Conservation (phyloP, 2,329 filamentous ascomycete species). For the Xylogone sp. region DNA sequence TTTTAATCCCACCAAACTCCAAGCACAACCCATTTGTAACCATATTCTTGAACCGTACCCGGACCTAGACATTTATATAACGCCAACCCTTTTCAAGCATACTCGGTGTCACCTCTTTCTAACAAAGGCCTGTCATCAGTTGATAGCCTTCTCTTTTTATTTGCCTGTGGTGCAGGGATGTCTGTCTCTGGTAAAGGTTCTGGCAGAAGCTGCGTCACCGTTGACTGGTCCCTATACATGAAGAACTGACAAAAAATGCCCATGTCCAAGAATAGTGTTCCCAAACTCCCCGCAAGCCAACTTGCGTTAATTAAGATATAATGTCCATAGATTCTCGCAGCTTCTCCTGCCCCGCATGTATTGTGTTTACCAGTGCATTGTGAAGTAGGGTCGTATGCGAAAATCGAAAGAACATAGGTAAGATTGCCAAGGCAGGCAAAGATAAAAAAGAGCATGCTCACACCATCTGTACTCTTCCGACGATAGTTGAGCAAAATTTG, state of each 20-base stretch:
- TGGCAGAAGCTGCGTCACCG: slow-evolving; percentile 5
- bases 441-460: slow-evolving; percentile 91
- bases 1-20: background rate
- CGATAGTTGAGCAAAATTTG: slow-evolving; percentile 91
- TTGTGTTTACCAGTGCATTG: slow-evolving; percentile 45
- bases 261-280: slow-evolving; percentile 80
- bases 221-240: slow-evolving; percentile 55
- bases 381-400: slow-evolving; percentile 71
- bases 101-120: slow-evolving; percentile 15
- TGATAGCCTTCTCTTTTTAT: slow-evolving; percentile 3
- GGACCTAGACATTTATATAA: background rate
- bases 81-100: background rate
- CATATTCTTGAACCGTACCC: background rate
- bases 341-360: slow-evolving; percentile 63
- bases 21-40: background rate
- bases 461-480: slow-evolving; percentile 87
- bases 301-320: slow-evolving; percentile 89
- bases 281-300: slow-evolving; percentile 86
- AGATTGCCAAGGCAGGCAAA: slow-evolving; percentile 95
- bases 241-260: slow-evolving; percentile 91
- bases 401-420: slow-evolving; percentile 87
- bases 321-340: slow-evolving; percentile 61
- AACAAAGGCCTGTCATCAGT: slow-evolving; percentile 17
- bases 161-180: background rate
- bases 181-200: background rate